Base-by-base conservation (phyloP, 2,329 filamentous ascomycete genomes). In the Hypoxylon sp. region DNA sequence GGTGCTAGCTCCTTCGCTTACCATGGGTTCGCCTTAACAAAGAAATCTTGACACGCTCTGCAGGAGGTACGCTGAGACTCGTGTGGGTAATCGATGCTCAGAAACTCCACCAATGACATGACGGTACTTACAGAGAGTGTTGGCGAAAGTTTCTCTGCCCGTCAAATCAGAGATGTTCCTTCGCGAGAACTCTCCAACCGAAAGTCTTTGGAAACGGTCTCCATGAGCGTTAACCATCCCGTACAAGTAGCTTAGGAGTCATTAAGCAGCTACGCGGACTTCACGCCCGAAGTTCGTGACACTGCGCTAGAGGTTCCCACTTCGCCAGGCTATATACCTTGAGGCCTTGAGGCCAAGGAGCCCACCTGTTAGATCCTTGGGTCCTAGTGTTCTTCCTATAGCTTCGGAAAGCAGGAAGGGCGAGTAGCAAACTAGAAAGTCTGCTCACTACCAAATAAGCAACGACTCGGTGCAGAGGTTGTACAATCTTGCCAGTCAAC, bases 1-100 rank as follows among this genome's bases (percentile, higher is more conserved):
- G 73, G 73, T 5, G 75, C 73, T 23, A 80, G 81, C 32, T 78
- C 78, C 0, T 84, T 87, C 65, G 81, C 81, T n/a, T 86, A 86
- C 70, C 82, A 79, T 71, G 82, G 80, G 0, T 85, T 79, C 43
- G 37, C 34, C 14, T 54, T 65, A 23, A 65, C 45, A 1, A 65
- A 52, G 27, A 55, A 34, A 46, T 21, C 47, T n/a, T 52, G 45
- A 58, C 39, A 21, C 2, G 5, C 14, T 14, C 27, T 47, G 12
- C 11, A 16, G 12, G 14, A 46, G 16, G 16, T 12, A 6, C 23
- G 12, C 34, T 43, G 21, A 41, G 23, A 53, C 19, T n/a, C 11
- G 1, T 37, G 4, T 19, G 14, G 7, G 29, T 9, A 41, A n/a
- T 21, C 23, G 14, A 21, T 14, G 0, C 25, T 30, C 7, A 41